phyloP scores from a whole-genome alignment of 2,329 filamentous ascomycete genomes.

The Lojkania enalia region DNA sequence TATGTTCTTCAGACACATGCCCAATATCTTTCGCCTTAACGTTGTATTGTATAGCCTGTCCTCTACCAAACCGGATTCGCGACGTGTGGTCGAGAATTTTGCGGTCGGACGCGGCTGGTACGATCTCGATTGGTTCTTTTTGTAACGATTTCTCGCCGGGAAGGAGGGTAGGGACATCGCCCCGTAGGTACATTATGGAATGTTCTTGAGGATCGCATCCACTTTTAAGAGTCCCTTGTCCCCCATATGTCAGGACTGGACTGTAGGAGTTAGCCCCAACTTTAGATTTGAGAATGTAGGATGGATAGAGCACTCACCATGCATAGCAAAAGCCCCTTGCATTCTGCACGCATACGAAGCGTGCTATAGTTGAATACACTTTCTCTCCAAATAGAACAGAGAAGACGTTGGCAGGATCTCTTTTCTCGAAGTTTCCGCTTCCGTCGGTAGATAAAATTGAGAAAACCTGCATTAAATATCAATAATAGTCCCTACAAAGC shows the following conservation, averaged over 20 bases:
- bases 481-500: too few species aligned
- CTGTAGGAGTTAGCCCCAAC: too few species aligned
- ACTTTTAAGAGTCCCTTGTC: slow-evolving; percentile 36
- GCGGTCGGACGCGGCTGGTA: not conserved
- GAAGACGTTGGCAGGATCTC: too few species aligned
- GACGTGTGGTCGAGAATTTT: not conserved
- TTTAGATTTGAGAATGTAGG: too few species aligned
- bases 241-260: slow-evolving; percentile 34
- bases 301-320: too few species aligned
- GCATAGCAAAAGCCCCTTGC: too few species aligned
- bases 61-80: slow-evolving; percentile 4
- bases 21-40: slow-evolving; percentile 8
- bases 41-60: slow-evolving; percentile 1
- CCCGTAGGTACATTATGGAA: slow-evolving; percentile 36
- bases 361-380: too few species aligned
- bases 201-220: slow-evolving; percentile 39
- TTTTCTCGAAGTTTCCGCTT: too few species aligned
- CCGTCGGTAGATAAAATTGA: too few species aligned
- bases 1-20: slow-evolving; percentile 1
- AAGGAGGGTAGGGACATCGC: not conserved
- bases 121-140: slow-evolving; percentile 1
- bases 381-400: too few species aligned
- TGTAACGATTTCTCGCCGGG: not conserved
- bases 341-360: too few species aligned
- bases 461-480: too few species aligned